Base-by-base conservation (phyloP, 495 filamentous ascomycete species). In the Aspergillus carlsbadensis region DNA sequence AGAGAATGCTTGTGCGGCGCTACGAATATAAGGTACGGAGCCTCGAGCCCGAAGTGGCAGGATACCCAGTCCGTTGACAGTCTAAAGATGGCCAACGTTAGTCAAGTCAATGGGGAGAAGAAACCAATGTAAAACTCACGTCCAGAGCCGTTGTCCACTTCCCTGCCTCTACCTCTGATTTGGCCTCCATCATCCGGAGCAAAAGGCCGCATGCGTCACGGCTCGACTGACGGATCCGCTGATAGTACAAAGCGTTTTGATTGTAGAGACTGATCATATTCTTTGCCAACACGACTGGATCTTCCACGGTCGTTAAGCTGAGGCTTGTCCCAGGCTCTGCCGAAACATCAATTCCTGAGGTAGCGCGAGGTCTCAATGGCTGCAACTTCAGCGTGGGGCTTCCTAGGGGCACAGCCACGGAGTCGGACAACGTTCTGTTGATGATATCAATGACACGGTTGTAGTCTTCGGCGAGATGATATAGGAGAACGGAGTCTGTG, bases 401-500 rank as follows among this genome's bases (percentile, higher is more conserved):
- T 43, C 91, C 91, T 44, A 97, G 76, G 52, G 95, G 89, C 10
- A 91, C 77, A 14, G 88, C 83, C 55, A 96, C 82, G 29, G 90
- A 87, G 66, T 96, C 91, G 20, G 92, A 92, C 24, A 98, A 77
- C n/a, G 91, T 85, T 26, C 90, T 86, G 70, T 93, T 96, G 59
- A 96, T 83, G 60, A 96, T 92, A 39, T 81, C 73, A 52, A 97
- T 84, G 37, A 97, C 95, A 54, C 82, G 89, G 61, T 98, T 91
- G 66, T 95, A 98, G 64, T 99, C 91, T 63, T 90, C 90, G 0
- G 93, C 92, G 34, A 99, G 81, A 69, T 98, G 92, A 65, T 94
- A 97, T 36, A 99, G 75, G 43, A 99, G 79, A 5, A 97, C 93
- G 1, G 95, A 92, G 70, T 99, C 94, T 6, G 91, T 91, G 1